Percentiles rank a stretch among this genome's conserved stretches.
Conservation (phyloP, 2,329 filamentous ascomycete genomes). For the Aspergillus floridensis region DNA sequence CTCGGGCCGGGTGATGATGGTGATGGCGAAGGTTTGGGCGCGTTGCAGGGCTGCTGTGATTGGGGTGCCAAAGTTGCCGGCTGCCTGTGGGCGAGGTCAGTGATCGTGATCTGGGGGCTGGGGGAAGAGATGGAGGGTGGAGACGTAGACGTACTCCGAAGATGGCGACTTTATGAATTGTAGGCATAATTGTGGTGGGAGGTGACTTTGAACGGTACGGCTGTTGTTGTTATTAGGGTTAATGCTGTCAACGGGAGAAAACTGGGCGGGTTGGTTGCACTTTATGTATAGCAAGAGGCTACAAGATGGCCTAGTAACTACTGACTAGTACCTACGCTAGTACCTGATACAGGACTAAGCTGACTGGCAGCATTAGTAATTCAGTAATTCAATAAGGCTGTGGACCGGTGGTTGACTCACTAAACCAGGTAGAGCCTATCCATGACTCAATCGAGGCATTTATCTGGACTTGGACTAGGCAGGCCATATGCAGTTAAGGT, state of each 20-base stretch:
- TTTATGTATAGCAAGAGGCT: no score
- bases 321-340: no score
- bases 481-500: no score
- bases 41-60: slow-evolving; percentile 6
- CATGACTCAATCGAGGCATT: no score
- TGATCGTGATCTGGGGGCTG: neutral
- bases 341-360: no score
- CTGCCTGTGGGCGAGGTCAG: neutral
- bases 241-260: neutral
- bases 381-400: no score
- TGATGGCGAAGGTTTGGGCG: slow-evolving; percentile 3
- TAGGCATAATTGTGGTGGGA: neutral
- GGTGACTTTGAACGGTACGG: neutral
- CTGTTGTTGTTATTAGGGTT: neutral
- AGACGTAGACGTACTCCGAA: slow-evolving; percentile 4
- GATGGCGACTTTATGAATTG: slow-evolving; percentile 8
- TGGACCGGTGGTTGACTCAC: no score
- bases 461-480: no score
- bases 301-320: no score
- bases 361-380: no score
- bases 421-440: no score
- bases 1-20: slow-evolving; percentile 6
- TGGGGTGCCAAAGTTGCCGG: slow-evolving; percentile 12
- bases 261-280: no score
- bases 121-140: neutral